Base-by-base conservation (phyloP, 176 grass and related monocot species). In the Avena atlantica region DNA sequence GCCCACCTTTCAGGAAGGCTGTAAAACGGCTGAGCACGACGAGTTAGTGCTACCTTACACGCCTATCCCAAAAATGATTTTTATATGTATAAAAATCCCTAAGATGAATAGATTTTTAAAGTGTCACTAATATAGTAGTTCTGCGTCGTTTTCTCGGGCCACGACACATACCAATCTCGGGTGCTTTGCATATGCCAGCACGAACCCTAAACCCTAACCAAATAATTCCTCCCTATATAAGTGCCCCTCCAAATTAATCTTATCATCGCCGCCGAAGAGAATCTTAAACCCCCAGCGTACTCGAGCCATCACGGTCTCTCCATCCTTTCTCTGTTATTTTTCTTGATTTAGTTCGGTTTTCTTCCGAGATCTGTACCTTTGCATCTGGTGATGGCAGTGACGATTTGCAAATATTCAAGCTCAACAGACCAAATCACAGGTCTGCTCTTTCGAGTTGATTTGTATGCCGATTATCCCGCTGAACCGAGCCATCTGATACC, bases 391-490 rank as follows among this genome's bases (percentile, higher is more conserved):
- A 84, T 91, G 94, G 96, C 87, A 40, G 89, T 93, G 96, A 98
- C 81, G 91, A 94, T 87, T 88, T 64, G 24, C 52, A 69, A 89
- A 93, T 85, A 89, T 91, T 98, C 96, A 98, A 98, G 96, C 96
- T 95, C 96, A 98, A 94, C 93, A 98, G 93, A 98, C 96, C 93
- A 80, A 83, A 98, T 98, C 67, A 73, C 91, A 92, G 86, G 84
- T 91, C 82, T 89, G 92, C 87, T 89, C 1, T 53, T 57, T 57
- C 13, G 86, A 75, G 74, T 86, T 50, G 90, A 88, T 98, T 76
- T 98, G 97, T 90, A 94, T 98, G 97, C 88, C 90, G 97, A 98
- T 70, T 81, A 68, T 31, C 91, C 93, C 92, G 96, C 96, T 98
- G 96, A 98, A 87, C 93, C 62, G 96, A 98, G 90, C 93, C 75